Base-by-base conservation (phyloP, 352 stramenopile species). In the Phytophthora hybrid region DNA sequence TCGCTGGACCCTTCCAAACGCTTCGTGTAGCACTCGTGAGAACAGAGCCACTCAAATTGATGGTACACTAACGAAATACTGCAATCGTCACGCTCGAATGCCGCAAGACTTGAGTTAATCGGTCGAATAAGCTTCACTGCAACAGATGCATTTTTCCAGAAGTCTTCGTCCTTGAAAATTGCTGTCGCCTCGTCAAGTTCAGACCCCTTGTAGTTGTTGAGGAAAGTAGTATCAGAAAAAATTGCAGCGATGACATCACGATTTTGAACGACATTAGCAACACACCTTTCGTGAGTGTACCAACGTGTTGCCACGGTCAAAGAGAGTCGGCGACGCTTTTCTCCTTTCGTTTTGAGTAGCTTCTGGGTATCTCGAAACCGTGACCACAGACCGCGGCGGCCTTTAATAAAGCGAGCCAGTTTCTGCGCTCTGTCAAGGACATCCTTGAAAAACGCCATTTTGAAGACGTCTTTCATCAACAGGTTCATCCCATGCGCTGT, bases 401-500 rank as follows among this genome's bases (percentile, higher is more conserved):
- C 16, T 58, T 69, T 62, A 14, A 62, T 49, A 13, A 69, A 69
- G 3, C 19, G 46, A n/a, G 19, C 21, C 11, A 66, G 21, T 3
- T 51, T 49, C 1, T 49, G 4, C 0, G 32, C 54, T 18, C 31
- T 26, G 4, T 60, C n/a, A 4, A 26, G 18, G 9, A 60, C 46
- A 52, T 51, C 10, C 37, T 51, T 60, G 54, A 60, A 60, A n/a
- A 31, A 49, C 1, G 41, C 19, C 16, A 69, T 7, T 21, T 57
- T 26, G 39, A 76, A 63, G 4, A 77, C 11, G 32, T 69, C 57
- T 54, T 77, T 77, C 19, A 77, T 77, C 8, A 73, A 5, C 8
- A 73, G 31, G 19, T 73, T 73, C 52, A 72, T 72, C 1, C 37
- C n/a, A 23, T 76, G 58, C 3, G 53, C 57, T 4, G 46, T 59